Evolutionary conservation across 2,329 filamentous ascomycete genomes (phyloP).

Genomic region (Tricladium varicosporioides): DNA sequence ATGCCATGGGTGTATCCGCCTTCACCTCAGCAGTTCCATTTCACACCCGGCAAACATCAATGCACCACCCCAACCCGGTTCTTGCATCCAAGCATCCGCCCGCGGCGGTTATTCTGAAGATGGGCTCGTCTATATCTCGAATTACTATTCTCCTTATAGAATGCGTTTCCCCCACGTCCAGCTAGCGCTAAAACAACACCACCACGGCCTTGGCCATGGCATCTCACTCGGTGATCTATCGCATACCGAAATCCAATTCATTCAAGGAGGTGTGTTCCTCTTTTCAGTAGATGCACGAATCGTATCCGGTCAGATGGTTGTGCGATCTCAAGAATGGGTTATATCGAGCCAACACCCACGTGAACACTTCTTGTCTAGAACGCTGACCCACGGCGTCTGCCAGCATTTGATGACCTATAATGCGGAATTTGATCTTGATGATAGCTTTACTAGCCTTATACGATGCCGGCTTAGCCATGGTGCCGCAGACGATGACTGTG

Average conservation of each 20-base stretch:
- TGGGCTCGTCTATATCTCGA: conserved; percentile 3
- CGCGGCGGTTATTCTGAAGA: conserved; percentile 2
- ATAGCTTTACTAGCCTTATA: conserved; percentile 7
- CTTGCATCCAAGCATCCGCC: conserved; percentile 4
- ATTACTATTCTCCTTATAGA: conserved; percentile 7
- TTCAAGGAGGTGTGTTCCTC: conserved; percentile 1
- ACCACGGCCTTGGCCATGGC: conserved; percentile 8
- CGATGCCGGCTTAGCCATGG: conserved; percentile 5
- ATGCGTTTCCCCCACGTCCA: conserved; percentile 12
- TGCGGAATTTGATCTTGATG: conserved; percentile 6
- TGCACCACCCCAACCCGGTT: conserved; percentile 1
- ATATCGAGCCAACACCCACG: conserved; percentile 4
- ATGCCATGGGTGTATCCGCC: conserved; percentile 8
- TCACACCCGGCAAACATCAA: conserved; percentile 1
- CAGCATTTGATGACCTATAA: conserved; percentile 8
- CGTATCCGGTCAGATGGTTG: conserved; percentile 26
- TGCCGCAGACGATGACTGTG: conserved; percentile 2
- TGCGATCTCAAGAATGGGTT: conserved; percentile 50
- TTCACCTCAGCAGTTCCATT: conserved; percentile 8
- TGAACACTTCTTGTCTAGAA: conserved; percentile 5
- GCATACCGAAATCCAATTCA: conserved; percentile 5
- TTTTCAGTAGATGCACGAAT: conserved; percentile 12
- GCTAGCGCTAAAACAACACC: conserved; percentile 9
- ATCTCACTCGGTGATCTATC: conserved; percentile 7
- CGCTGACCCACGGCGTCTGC: conserved; percentile 2